Conservation (phyloP, 2,329 filamentous ascomycete species). For the Microcera coccophila region DNA sequence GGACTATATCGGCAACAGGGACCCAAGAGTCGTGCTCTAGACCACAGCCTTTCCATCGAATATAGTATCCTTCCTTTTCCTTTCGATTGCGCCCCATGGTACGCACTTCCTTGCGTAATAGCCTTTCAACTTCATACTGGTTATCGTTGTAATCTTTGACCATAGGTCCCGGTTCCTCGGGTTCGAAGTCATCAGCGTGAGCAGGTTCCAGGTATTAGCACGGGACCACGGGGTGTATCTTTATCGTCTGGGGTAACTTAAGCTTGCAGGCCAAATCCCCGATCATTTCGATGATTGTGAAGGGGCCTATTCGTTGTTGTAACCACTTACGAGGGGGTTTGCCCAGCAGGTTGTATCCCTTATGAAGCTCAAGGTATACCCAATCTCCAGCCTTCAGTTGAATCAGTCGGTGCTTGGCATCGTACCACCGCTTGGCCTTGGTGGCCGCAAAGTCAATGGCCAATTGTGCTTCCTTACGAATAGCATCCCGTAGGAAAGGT, state of each 20-base stretch:
- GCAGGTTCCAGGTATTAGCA: slow-evolving; percentile 1
- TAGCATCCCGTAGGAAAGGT: background rate
- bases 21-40: slow-evolving; percentile 1
- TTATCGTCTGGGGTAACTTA: background rate
- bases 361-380: background rate
- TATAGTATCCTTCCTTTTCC: background rate
- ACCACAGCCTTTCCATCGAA: slow-evolving; percentile 1
- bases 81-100: background rate
- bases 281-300: background rate
- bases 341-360: slow-evolving; percentile 1
- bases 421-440: slow-evolving; percentile 2
- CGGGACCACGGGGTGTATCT: slow-evolving; percentile 2
- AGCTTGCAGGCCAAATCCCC: slow-evolving; percentile 2
- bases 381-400: background rate
- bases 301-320: background rate
- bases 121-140: background rate
- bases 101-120: background rate
- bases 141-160: background rate
- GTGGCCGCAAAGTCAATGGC: slow-evolving; percentile 3
- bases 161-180: background rate
- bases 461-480: background rate
- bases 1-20: background rate
- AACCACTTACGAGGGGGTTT: slow-evolving; percentile 1
- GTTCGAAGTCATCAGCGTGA: slow-evolving; percentile 1
- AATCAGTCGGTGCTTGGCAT: slow-evolving; percentile 2